Evolutionary conservation across 768 basidiomycete species (phyloP), one percentile per base, ranked within the genome.

Genomic region (Gyrodon lividus): DNA sequence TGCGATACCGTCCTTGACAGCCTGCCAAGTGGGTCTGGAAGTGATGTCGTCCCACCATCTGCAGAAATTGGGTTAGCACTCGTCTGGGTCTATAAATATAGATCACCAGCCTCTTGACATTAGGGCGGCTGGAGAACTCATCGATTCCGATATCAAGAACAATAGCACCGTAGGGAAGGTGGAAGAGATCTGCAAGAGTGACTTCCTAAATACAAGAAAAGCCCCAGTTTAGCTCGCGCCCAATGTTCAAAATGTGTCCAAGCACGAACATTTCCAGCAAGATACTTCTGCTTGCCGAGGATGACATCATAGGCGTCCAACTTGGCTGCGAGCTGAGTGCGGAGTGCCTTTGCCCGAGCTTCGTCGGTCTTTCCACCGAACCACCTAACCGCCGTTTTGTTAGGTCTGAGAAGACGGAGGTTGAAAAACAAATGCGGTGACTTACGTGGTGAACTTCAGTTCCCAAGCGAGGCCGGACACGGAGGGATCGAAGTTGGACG

Each of bases 21-120:
- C 68, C 39, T 59, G 54, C 80, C 79, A 82, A 7, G 79, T 66
- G 1, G 69, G 59, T 45, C 79, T 72, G 22, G 72, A 64, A 7
- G 61, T 58, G 37, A 81, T 63, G 13, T 75, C 77, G 47, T 74
- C 72, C 72, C 73, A 80, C 80, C 79, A 82, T 69, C 77, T 74
- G 45, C 19, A 19, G 42, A 4, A 8, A 23, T 48, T 34, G 14
- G 20, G 0, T 5, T 12, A 16, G 7, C 7, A 12, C 13, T 19
- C 5, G 20, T 16, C 19, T 19, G 12, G 19, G 19, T 19, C 31
- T 16, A 24, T 14, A 41, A 22, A 12, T 2, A 20, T 13, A 19
- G 6, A n/a, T 7, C 16, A 22, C 53, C 22, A 22, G 61, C 61
- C 62, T 64, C 26, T n/a, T 35, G 26, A 63, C 54, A 26, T 58